A percentile compares a stretch with the other conserved stretches of the same genome.
phyloP scores from a whole-genome alignment of 441 rosid species.

The Croton laevigatus region DNA sequence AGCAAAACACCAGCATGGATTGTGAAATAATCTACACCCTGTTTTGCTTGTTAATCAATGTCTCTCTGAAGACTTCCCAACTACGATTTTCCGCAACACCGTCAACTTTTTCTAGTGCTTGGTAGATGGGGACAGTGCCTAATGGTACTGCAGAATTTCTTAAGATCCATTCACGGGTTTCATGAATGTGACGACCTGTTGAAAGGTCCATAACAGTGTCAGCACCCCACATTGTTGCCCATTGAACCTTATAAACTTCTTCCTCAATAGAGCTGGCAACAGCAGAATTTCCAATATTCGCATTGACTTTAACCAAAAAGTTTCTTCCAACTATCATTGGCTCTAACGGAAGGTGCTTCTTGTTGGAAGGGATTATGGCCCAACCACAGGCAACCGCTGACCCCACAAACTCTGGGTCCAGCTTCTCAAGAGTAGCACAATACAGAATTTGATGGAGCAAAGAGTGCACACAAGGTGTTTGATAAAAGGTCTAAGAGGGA shows the following conservation, averaged over 20 bases:
- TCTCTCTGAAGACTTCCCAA: conserved; percentile 92
- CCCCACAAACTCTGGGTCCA: conserved; percentile 92
- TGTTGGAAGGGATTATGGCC: conserved; percentile 98
- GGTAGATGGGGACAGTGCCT: conserved; percentile 93
- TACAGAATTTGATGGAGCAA: conserved; percentile 84
- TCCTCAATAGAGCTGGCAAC: conserved; percentile 97
- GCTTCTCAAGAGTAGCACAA: conserved; percentile 87
- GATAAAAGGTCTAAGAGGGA: no score
- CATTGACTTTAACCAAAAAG: conserved; percentile 93
- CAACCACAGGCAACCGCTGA: conserved; percentile 95
- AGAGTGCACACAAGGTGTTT: no score
- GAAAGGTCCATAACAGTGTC: conserved; percentile 99
- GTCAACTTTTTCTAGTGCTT: conserved; percentile 92
- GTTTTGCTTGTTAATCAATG: conserved; percentile 93
- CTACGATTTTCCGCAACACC: conserved; percentile 90
- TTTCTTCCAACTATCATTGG: conserved; percentile 95
- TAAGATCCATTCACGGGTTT: conserved; percentile 96
- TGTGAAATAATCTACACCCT: conserved; percentile 95
- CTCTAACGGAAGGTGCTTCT: conserved; percentile 86
- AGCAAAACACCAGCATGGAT: conserved; percentile 93
- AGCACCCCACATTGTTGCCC: conserved; percentile 99
- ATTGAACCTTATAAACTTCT: conserved; percentile 94
- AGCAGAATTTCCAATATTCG: conserved; percentile 94
- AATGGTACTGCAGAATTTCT: conserved; percentile 94
- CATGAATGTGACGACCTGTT: conserved; percentile 96